Conservation (phyloP, 495 filamentous ascomycete genomes). For the Trichodelitschia bisporula region DNA sequence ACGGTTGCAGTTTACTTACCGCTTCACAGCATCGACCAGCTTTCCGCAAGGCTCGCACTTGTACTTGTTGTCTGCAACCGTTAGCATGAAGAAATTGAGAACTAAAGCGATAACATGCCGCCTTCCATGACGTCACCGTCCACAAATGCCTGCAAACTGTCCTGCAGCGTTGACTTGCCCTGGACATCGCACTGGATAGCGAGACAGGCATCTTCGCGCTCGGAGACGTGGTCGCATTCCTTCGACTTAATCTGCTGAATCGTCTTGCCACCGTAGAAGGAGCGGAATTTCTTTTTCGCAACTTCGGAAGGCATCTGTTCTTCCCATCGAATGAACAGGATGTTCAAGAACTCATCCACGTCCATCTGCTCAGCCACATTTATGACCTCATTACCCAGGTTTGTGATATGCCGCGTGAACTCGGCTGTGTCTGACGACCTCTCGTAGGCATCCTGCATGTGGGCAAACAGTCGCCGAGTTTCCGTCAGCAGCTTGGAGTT, state of each 20-base stretch:
- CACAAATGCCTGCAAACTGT: slow-evolving; percentile 82
- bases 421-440: slow-evolving; percentile 48
- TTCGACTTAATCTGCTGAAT: slow-evolving; percentile 90
- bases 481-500: slow-evolving; percentile 32
- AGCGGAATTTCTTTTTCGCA: slow-evolving; percentile 51
- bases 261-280: slow-evolving; percentile 74
- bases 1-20: too few relatives aligned
- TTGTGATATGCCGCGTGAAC: slow-evolving; percentile 51
- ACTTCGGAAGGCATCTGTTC: slow-evolving; percentile 42
- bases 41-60: slow-evolving; percentile 77
- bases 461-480: slow-evolving; percentile 58
- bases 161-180: slow-evolving; percentile 59
- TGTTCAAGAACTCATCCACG: slow-evolving; percentile 91
- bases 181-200: slow-evolving; percentile 96
- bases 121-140: slow-evolving; percentile 95
- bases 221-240: slow-evolving; percentile 84
- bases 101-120: slow-evolving; percentile 11
- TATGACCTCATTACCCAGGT: slow-evolving; percentile 63
- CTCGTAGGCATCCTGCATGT: slow-evolving; percentile 58
- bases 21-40: slow-evolving; percentile 80
- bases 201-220: slow-evolving; percentile 71
- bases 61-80: slow-evolving; percentile 99
- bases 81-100: slow-evolving; percentile 17
- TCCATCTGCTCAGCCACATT: slow-evolving; percentile 88
- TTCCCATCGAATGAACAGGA: slow-evolving; percentile 81